Evolutionary conservation across 306 rosid genomes (phyloP).

Genomic region (Rosa lucieae): DNA sequence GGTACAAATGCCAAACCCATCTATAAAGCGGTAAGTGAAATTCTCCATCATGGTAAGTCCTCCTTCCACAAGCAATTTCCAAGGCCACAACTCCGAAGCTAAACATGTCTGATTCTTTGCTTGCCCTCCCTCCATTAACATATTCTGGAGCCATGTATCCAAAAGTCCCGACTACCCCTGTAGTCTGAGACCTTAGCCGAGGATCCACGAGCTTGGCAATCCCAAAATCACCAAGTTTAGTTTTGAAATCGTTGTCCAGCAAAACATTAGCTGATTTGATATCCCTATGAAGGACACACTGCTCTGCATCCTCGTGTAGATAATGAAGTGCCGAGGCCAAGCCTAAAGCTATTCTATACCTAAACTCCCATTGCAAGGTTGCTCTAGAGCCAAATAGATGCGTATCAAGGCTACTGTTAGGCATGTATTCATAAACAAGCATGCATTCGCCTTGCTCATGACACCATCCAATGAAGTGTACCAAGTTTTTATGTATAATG

Average conservation of each 20-base stretch:
- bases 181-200: background rate
- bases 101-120: no score
- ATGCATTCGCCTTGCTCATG: constrained; percentile 35
- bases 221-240: background rate
- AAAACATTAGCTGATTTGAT: constrained; percentile 56
- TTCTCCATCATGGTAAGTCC: no score
- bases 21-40: no score
- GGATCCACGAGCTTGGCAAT: constrained; percentile 23
- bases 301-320: constrained; percentile 29
- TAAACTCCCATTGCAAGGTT: constrained; percentile 1
- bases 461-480: background rate
- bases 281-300: constrained; percentile 57
- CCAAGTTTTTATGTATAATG: constrained; percentile 1
- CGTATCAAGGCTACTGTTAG: background rate
- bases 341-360: constrained; percentile 8
- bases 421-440: constrained; percentile 35
- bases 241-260: constrained; percentile 37
- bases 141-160: no score
- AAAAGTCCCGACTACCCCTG: background rate
- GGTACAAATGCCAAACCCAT: no score
- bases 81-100: no score
- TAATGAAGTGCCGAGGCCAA: constrained; percentile 23
- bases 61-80: no score
- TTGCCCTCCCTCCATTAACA: no score
- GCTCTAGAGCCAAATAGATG: constrained; percentile 1